Percentiles rank a stretch among this genome's conserved stretches.
These are phyloP conservation scores for Amphicarpaea edgeworthii DNA, from an alignment of 306 rosid genomes.

Conservation along the genomic window DNA sequence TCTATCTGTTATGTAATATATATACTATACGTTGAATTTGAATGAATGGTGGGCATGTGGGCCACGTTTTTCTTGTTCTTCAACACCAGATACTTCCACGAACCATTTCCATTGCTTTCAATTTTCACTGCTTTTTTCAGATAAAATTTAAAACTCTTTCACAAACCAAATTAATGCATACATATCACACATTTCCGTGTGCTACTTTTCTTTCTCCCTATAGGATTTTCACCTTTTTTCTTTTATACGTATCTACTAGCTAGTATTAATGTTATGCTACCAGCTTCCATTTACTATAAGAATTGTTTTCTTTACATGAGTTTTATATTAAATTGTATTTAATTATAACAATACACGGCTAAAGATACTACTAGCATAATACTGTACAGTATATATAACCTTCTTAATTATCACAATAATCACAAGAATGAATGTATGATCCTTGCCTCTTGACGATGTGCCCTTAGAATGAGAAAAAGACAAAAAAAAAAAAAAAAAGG, in stretches of 20 bases:
- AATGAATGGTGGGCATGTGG: conserved; percentile 64
- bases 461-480: background rate
- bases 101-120: conserved; percentile 4
- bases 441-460: background rate
- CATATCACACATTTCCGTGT: conserved; percentile 28
- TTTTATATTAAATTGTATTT: too few species aligned
- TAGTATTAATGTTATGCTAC: too few species aligned
- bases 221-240: background rate
- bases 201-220: conserved; percentile 2
- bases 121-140: background rate
- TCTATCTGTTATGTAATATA: background rate
- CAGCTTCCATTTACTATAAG: too few species aligned
- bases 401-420: too few species aligned
- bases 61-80: background rate
- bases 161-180: background rate
- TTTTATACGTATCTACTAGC: too few species aligned
- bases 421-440: too few species aligned
- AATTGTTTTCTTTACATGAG: too few species aligned
- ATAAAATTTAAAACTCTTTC: background rate
- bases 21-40: conserved; percentile 53
- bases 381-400: too few species aligned
- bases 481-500: background rate
- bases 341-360: too few species aligned
- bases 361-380: too few species aligned
- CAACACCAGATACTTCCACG: conserved; percentile 16